Base-by-base conservation (phyloP, 202 grass and related monocot species). In the Setaria viridis region DNA sequence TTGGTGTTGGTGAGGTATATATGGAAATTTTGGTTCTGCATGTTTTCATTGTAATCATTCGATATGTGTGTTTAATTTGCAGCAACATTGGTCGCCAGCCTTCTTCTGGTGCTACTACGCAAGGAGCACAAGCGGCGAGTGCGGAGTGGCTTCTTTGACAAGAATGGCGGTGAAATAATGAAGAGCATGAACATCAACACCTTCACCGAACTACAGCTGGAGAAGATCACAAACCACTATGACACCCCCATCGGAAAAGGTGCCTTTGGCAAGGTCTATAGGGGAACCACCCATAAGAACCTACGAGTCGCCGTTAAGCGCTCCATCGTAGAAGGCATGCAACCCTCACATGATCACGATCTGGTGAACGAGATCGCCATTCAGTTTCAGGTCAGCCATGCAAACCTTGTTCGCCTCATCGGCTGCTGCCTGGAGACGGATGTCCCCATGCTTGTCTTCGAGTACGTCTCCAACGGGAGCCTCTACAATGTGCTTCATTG, bases 401-500 rank as follows among this genome's bases (percentile, higher is more conserved):
- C 0, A 0, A 84, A 84, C 67, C 3, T 83, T 0, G 57, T 83
- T 3, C 37, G 67, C 1, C 80, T 82, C 6, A 7, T 82, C 2
- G 69, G 81, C 1, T 84, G 81, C 20, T 84, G 81, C 33, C 4
- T 84, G 0, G 43, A 84, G 57, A 74, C 70, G 0, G 32, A 75
- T 0, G 13, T 75, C 16, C 81, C 81, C 4, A 65, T 39, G 58
- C 32, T 84, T 0, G 81, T 84, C 0, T 75, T 51, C 0, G 81
- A 84, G 58, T 84, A 29, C 4, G 4, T 74, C 15, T 19, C 81
- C 12, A 65, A 66, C 0, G 81, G 70, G 0, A 84, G 45, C 81
- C 46, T 84, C 6, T 1, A 82, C 6, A 4, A 62, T 0, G 55
- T 73, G 9, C 80, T 82, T 0, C 80, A 82, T 35, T 5, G 68